Base-by-base conservation (phyloP, 2,329 filamentous ascomycete genomes). In the Ilyonectria sp. region DNA sequence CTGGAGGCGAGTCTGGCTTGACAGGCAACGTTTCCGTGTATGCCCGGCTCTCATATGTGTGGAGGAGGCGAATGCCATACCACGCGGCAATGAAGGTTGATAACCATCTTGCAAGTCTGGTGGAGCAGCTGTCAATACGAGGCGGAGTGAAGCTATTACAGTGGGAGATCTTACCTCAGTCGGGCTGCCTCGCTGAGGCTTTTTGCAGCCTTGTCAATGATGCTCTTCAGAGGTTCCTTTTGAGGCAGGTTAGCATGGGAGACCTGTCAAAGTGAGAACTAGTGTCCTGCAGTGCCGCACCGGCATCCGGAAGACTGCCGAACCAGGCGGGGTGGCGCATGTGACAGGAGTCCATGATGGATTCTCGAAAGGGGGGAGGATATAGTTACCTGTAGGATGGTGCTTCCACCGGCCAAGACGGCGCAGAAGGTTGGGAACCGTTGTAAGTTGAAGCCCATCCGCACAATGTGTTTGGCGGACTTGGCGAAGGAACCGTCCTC, bases 401-500 rank as follows among this genome's bases (percentile, higher is more conserved):
- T 89, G 69, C 86, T 87, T 44, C 89, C 89, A 37, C 89, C 90
- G 44, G 89, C 86, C 10, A 91, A 79, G 7, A 84, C 82, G 8
- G 89, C 89, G 76, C 89, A 91, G 75, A 91, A 91, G 4, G 88
- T 83, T 49, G 90, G 88, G 73, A 91, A 91, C 9, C 89, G 83
- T 67, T 86, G 85, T 62, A 82, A 80, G 50, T 88, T 86, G 17
- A 91, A 79, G 3, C 87, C 88, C 8, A 83, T 83, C 46, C 79
- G 80, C 37, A 91, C 75, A 63, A 89, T 85, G 37, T 76, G 72
- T n/a, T 74, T 68, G 6, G 75, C 75, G 50, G 79, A 79, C 15
- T 73, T 76, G 17, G 76, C 64, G 60, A 84, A 81, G 15, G 77
- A 73, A 19, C 73, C 65, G 35, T 76, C 70, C 15, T 80, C 73